These are phyloP conservation scores for Thelonectria discophora DNA, from an alignment of 2,329 filamentous ascomycete genomes.

Conservation along the genomic window DNA sequence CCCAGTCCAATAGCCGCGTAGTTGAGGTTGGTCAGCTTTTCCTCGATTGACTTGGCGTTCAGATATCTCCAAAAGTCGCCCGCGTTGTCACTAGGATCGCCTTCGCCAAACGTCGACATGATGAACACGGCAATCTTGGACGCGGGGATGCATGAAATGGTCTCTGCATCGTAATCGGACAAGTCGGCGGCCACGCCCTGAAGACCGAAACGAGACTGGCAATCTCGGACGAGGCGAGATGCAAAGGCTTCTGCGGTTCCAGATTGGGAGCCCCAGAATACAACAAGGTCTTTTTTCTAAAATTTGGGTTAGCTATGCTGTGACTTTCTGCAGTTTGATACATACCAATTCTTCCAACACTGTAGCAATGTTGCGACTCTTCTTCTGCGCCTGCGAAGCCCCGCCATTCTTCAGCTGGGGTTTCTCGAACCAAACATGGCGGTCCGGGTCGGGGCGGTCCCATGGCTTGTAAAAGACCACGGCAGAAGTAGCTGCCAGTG, in stretches of 20 bases:
- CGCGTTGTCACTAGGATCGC: conserved; percentile 52
- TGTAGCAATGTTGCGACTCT: conserved; percentile 55
- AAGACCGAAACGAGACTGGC: conserved; percentile 84
- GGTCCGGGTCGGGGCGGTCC: conserved; percentile 59
- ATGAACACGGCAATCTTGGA: conserved; percentile 47
- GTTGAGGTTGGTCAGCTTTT: conserved; percentile 33
- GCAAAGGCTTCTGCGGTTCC: conserved; percentile 94
- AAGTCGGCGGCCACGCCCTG: conserved; percentile 80
- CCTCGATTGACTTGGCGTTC: conserved; percentile 20
- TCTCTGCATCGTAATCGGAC: conserved; percentile 56
- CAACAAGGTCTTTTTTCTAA: conserved; percentile 61
- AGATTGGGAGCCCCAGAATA: conserved; percentile 95
- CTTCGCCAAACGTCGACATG: conserved; percentile 51
- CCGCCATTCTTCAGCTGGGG: conserved; percentile 50
- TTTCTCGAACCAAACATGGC: conserved; percentile 57
- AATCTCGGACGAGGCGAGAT: conserved; percentile 86
- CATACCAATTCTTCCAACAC: conserved; percentile 43
- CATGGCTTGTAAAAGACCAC: conserved; percentile 54
- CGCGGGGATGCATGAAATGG: conserved; percentile 41
- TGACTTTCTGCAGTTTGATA: neutral
- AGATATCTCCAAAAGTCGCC: conserved; percentile 43
- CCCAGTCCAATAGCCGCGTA: conserved; percentile 51
- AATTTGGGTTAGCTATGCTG: neutral
- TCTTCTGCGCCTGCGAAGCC: conserved; percentile 38
- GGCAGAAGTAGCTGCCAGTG: conserved; percentile 33